phyloP scores from a whole-genome alignment of 768 basidiomycete species.

The Myochromella boudieri region DNA sequence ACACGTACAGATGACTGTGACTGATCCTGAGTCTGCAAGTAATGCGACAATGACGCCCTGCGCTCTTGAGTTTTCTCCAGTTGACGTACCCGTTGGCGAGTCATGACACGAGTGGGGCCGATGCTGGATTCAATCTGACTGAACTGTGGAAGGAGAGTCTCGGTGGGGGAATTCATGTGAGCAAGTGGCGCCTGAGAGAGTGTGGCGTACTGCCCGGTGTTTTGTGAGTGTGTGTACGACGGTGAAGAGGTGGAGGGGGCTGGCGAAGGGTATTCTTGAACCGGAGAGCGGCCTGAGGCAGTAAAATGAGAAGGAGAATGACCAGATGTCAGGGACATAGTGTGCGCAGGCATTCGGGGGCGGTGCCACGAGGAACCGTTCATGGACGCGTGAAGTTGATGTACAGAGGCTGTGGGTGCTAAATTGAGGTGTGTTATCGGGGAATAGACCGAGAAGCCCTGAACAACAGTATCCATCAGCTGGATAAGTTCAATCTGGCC shows the following conservation, averaged over 20 bases:
- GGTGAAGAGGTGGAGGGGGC: conserved; percentile 38
- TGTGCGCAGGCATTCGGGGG: conserved; percentile 11
- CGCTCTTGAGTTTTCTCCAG: conserved; percentile 24
- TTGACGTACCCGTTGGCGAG: conserved; percentile 41
- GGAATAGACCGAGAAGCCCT: conserved; percentile 11
- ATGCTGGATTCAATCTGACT: conserved; percentile 49
- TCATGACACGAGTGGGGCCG: conserved; percentile 48
- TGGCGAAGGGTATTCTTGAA: conserved; percentile 39
- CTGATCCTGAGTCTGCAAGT: conserved; percentile 12
- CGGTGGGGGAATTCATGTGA: conserved; percentile 17
- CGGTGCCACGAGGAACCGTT: conserved; percentile 16
- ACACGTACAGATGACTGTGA: conserved; percentile 18
- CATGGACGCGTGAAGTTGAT: conserved; percentile 25
- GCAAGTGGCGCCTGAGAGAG: conserved; percentile 14
- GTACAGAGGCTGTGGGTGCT: conserved; percentile 6
- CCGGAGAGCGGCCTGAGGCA: conserved; percentile 24
- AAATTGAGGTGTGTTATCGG: conserved; percentile 10
- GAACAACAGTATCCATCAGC: conserved; percentile 14
- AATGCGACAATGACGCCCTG: conserved; percentile 21
- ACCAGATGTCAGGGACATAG: conserved; percentile 11
- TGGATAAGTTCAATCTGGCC: conserved; percentile 1
- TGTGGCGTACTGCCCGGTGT: conserved; percentile 13
- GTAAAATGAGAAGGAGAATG: conserved; percentile 17
- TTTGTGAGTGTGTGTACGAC: conserved; percentile 17
- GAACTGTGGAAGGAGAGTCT: conserved; percentile 24